Evolutionary conservation across 768 basidiomycete species (phyloP), one percentile per base, ranked within the genome.

Genomic region (Lepiota subincarnata): DNA sequence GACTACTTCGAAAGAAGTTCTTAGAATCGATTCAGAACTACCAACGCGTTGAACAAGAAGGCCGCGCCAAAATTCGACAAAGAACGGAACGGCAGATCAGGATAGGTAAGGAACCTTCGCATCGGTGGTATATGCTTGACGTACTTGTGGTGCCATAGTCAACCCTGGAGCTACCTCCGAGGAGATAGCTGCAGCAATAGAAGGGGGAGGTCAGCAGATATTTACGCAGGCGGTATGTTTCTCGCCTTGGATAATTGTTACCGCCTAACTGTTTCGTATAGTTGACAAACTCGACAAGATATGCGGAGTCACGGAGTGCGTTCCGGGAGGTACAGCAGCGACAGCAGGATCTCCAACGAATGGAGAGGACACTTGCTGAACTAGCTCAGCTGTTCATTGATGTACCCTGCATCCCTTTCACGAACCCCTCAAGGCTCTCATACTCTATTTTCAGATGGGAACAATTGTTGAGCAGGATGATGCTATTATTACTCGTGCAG

Each of bases 261-360:
- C 39, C 40, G 53, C 53, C 20, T 37, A 47, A 18, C 35, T 43
- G 31, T 11, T 13, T 53, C 52, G 38, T 31, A 7, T 56, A 92
- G 90, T 73, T 94, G 40, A 78, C 86, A 38, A 76, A 76, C 24
- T 89, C 89, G n/a, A 83, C 81, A 47, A 82, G 83, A n/a, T 92
- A 91, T 66, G 89, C 85, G 28, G 87, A 91, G 59, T 85, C 91
- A 13, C 76, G 91, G 43, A 79, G 80, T 40, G 93, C 89, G 0
- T 92, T 87, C 67, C 79, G 83, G 46, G 94, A 97, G 69, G 92
- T 94, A 0, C 94, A 95, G 65, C 83, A 88, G 54, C 80, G 94
- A 34, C 92, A 95, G 64, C 79, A 86, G 62, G 92, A 97, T 56
- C 81, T 98, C 59, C 78, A 80, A 59, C 83, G 80, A 66, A 92